Percentiles rank a stretch among this genome's conserved stretches.
These are phyloP conservation scores for Nemania sp. DNA, from an alignment of 2,329 filamentous ascomycete species.

Conservation along the genomic window DNA sequence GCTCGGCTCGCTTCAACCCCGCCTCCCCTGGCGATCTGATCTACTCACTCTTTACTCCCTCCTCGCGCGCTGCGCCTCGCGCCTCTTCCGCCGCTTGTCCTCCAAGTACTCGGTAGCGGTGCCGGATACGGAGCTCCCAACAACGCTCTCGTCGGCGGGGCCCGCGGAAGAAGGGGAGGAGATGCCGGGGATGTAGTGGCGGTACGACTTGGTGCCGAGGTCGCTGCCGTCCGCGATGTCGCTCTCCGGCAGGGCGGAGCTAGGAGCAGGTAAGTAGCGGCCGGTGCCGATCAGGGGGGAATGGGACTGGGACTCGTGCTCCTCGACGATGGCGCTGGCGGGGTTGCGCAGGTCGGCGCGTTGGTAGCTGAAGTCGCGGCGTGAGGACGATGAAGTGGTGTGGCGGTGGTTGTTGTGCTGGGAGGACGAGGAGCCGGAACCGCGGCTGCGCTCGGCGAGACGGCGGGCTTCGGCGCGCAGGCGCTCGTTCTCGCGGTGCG, in stretches of 20 bases:
- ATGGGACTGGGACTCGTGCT: slow-evolving; percentile 38
- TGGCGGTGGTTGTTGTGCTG: neutral
- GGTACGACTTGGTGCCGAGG: slow-evolving; percentile 68
- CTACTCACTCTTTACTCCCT: neutral
- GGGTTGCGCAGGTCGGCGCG: slow-evolving; percentile 62
- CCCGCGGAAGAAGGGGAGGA: slow-evolving; percentile 48
- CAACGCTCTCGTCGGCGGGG: slow-evolving; percentile 41
- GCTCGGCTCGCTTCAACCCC: neutral
- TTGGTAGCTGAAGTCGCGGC: slow-evolving; percentile 68
- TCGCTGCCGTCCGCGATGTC: slow-evolving; percentile 59
- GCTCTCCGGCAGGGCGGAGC: slow-evolving; percentile 52
- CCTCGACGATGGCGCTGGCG: slow-evolving; percentile 49
- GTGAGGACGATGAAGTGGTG: slow-evolving; percentile 24
- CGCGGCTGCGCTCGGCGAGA: slow-evolving; percentile 66
- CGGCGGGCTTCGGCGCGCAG: slow-evolving; percentile 67
- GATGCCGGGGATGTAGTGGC: slow-evolving; percentile 66
- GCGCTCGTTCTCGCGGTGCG: slow-evolving; percentile 64
- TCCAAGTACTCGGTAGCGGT: slow-evolving; percentile 56
- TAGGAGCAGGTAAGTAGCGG: slow-evolving; percentile 51
- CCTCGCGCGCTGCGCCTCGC: slow-evolving; percentile 45
- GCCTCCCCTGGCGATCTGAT: neutral
- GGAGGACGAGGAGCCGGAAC: slow-evolving; percentile 41
- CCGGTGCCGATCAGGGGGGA: slow-evolving; percentile 28
- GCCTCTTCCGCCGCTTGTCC: slow-evolving; percentile 59
- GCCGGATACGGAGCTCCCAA: slow-evolving; percentile 41